A percentile compares a stretch with the other conserved stretches of the same genome.
These are phyloP conservation scores for Fusarium zealandicum DNA, from an alignment of 2,329 filamentous ascomycete genomes.

Conservation along the genomic window DNA sequence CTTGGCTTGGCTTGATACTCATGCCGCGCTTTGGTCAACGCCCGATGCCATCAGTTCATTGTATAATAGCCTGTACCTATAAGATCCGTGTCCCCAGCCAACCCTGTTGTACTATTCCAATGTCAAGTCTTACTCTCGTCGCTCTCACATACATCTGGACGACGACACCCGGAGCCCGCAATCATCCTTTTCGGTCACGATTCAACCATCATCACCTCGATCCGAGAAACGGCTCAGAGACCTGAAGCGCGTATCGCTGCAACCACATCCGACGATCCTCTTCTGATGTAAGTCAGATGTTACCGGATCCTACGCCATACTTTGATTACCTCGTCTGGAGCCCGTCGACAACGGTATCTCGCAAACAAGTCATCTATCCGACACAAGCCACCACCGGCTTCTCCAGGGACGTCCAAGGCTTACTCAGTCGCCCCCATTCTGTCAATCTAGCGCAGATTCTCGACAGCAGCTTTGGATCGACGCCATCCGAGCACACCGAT, in stretches of 20 bases:
- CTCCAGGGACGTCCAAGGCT: constrained; percentile 17
- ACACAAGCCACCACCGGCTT: constrained; percentile 30
- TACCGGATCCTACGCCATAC: constrained; percentile 12
- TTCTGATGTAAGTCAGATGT: constrained; percentile 28
- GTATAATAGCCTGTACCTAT: constrained; percentile 32
- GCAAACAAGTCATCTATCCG: constrained; percentile 26
- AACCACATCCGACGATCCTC: constrained; percentile 26
- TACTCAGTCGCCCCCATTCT: constrained; percentile 20
- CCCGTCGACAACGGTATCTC: constrained; percentile 10
- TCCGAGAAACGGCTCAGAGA: constrained; percentile 3
- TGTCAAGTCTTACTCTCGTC: constrained; percentile 5
- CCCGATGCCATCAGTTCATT: constrained; percentile 29
- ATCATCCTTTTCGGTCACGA: constrained; percentile 5
- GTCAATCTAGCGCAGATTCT: constrained; percentile 25
- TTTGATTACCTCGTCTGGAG: constrained; percentile 10
- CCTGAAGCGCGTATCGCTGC: constrained; percentile 15
- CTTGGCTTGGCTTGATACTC: constrained; percentile 37
- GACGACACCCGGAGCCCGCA: not conserved
- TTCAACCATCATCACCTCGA: constrained; percentile 6
- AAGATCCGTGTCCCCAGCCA: constrained; percentile 37
- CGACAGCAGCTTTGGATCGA: constrained; percentile 12
- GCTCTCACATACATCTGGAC: constrained; percentile 2
- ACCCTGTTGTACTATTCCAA: constrained; percentile 7
- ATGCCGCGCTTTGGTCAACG: constrained; percentile 32
- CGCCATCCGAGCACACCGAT: constrained; percentile 30